Evolutionary conservation across 768 basidiomycete species (phyloP).

Genomic region (Russula sp.): DNA sequence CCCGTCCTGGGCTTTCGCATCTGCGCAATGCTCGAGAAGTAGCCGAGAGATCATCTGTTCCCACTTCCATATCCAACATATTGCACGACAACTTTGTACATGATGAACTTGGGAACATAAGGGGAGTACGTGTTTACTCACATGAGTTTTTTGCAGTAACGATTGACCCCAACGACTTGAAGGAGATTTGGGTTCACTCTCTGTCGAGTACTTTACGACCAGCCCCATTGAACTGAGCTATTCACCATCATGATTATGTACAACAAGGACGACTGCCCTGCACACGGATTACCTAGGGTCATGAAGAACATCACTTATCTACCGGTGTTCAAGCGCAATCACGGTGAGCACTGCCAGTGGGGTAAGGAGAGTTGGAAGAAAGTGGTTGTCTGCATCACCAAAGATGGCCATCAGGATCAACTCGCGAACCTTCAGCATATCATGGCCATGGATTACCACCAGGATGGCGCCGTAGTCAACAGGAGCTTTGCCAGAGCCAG

Average conservation of each 20-base stretch:
- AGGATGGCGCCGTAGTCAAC: conserved; percentile 72
- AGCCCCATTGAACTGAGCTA: conserved; percentile 82
- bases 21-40: too few relatives aligned
- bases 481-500: conserved; percentile 49
- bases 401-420: conserved; percentile 80
- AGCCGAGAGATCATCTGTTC: too few relatives aligned
- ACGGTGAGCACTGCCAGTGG: conserved; percentile 96
- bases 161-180: conserved; percentile 92
- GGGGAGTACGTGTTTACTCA: conserved; percentile 88
- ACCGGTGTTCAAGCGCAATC: conserved; percentile 56
- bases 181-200: conserved; percentile 72
- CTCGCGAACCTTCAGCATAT: conserved; percentile 71
- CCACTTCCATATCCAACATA: too few relatives aligned
- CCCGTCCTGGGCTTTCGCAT: too few relatives aligned
- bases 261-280: conserved; percentile 91
- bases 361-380: conserved; percentile 98
- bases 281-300: conserved; percentile 85
- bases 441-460: conserved; percentile 90
- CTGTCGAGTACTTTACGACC: conserved; percentile 84
- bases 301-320: conserved; percentile 91
- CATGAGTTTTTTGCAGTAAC: conserved; percentile 96
- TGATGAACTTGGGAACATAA: too few relatives aligned
- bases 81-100: too few relatives aligned
- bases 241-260: conserved; percentile 99
- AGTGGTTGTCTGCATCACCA: conserved; percentile 89